Evolutionary conservation across 2,329 filamentous ascomycete species (phyloP).

Genomic region (Sporothrix inflata): DNA sequence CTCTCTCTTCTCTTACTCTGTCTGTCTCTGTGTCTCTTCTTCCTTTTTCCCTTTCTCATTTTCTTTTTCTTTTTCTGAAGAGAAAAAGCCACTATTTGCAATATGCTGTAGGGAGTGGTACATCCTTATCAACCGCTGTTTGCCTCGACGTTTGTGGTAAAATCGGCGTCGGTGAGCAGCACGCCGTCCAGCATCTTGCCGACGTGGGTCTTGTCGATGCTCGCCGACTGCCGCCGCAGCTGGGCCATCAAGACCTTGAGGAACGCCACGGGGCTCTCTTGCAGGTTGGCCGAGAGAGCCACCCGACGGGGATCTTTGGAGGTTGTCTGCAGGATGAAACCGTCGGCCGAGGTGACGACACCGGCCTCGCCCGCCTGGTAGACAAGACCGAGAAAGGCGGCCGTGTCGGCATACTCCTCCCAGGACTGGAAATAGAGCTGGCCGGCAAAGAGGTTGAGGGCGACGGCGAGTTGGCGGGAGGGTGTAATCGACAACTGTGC

Average conservation of each 20-base stretch:
- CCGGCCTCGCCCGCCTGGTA: conserved; percentile 34
- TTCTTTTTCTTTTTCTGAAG: no score
- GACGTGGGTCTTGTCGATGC: conserved; percentile 49
- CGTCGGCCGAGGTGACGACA: conserved; percentile 37
- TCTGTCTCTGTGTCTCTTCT: no score
- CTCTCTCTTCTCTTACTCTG: no score
- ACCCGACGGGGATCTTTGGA: neutral
- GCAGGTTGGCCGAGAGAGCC: conserved; percentile 23
- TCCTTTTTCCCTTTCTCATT: no score
- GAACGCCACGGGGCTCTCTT: conserved; percentile 45
- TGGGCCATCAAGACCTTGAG: conserved; percentile 43
- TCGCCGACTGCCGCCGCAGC: conserved; percentile 44
- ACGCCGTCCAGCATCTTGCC: conserved; percentile 53
- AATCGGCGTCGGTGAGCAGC: conserved; percentile 43
- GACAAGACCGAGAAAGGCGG: conserved; percentile 56
- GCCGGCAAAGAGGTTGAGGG: conserved; percentile 69
- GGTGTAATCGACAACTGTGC: conserved; percentile 28
- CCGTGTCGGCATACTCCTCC: conserved; percentile 57
- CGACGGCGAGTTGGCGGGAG: conserved; percentile 42
- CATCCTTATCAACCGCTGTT: no score
- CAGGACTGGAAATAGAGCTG: conserved; percentile 64
- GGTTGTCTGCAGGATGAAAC: conserved; percentile 42
- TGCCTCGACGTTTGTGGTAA: no score
- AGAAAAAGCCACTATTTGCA: no score
- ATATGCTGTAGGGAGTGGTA: no score